Evolutionary conservation across 805 yeast species (phyloP), one percentile per base, ranked within the genome.

Genomic region (Sporopachydermia quercuum): DNA sequence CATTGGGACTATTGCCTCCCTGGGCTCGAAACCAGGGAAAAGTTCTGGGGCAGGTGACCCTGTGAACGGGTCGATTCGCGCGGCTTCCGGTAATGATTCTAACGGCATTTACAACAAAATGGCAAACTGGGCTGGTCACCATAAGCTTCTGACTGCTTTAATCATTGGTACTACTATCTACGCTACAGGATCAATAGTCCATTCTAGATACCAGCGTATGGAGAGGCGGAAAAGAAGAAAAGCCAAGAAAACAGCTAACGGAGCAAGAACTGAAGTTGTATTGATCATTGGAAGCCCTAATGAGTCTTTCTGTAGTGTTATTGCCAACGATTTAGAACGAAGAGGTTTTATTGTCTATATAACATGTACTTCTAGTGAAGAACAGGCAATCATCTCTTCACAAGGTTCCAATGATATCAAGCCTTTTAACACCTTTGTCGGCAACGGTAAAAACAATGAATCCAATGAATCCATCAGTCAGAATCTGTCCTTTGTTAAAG

Each of bases 311-410:
- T 74, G 84, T 1, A 66, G 82, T 42, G 64, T 76, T 39, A 59
- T 84, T 19, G 82, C 86, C 1, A 65, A 71, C 42, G 94, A 84
- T 53, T 66, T 84, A 45, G 86, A 82, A 46, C 68, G 69, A 36
- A 63, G 94, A 40, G 94, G 94, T 1, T 83, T 80, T 52, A 78
- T 85, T 19, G 86, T 85, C 3, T 84, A 78, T 53, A 65, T 84
- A 45, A 76, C 93, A 0, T 71, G 76, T n/a, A 54, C 71, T n/a
- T 54, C 63, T 4, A 72, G 68, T 43, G 83, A 76, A 18, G 66
- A 64, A 45, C 84, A 78, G 44, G 56, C 62, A 1, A 54, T 68
- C 1, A 60, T 60, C 34, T 51, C 58, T 6, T 52, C 53, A 19
- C 82, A 80, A 42, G 68, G 76, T 37, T 73, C 78, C 13, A 69